A percentile compares a stretch with the other conserved stretches of the same genome.
These are phyloP conservation scores for Paecilomyces sp. DNA, from an alignment of 2,329 filamentous ascomycete species.

Conservation along the genomic window DNA sequence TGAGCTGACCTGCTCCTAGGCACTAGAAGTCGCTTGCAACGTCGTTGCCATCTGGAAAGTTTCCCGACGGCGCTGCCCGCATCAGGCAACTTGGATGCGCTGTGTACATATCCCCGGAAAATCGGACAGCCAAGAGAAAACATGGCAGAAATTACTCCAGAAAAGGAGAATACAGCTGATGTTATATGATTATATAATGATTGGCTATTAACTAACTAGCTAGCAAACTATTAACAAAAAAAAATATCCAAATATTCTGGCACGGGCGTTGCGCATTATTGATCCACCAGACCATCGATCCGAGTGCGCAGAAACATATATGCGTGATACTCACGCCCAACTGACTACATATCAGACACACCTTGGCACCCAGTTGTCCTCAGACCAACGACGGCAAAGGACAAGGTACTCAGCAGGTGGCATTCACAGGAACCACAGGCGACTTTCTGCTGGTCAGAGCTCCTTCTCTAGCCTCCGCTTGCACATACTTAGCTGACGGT, in stretches of 20 bases:
- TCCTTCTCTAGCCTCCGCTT: neutral
- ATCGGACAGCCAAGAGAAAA: neutral
- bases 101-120: neutral
- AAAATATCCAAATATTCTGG: too few species aligned
- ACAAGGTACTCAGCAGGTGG: neutral
- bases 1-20: too few species aligned
- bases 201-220: too few species aligned
- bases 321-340: neutral
- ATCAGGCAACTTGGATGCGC: neutral
- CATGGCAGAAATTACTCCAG: too few species aligned
- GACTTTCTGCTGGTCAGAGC: neutral
- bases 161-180: too few species aligned
- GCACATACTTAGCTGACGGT: neutral
- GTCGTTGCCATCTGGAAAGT: neutral
- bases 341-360: neutral
- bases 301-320: neutral
- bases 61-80: neutral
- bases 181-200: too few species aligned
- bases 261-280: neutral
- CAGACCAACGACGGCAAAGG: neutral
- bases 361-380: neutral
- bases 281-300: neutral
- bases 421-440: neutral
- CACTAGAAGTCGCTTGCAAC: neutral
- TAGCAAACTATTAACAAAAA: too few species aligned